Percentiles rank a stretch among this genome's conserved stretches.
These are phyloP conservation scores for Irpex sp. DNA, from an alignment of 1,284 basidiomycete genomes.

Conservation along the genomic window DNA sequence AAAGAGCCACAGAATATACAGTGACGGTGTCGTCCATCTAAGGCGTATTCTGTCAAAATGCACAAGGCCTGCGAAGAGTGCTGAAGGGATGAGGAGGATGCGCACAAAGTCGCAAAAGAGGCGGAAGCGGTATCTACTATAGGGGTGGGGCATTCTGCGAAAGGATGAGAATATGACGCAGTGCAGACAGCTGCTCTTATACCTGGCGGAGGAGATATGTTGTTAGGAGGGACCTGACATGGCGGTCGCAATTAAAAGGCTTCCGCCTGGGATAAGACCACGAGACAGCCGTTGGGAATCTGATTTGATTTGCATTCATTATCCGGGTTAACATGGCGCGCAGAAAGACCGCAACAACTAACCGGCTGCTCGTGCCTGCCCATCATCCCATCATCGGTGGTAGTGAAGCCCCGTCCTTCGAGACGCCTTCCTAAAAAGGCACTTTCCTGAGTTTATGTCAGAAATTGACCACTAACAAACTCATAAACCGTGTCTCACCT, in stretches of 20 bases:
- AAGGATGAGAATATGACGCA: constrained; percentile 1
- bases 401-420: not conserved
- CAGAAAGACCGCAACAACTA: not conserved
- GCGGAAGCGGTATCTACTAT: constrained; percentile 29
- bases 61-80: constrained; percentile 30
- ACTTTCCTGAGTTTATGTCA: not conserved
- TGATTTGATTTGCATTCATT: not conserved
- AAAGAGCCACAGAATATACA: constrained; percentile 38
- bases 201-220: not conserved
- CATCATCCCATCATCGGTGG: constrained; percentile 9
- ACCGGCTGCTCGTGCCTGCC: not conserved
- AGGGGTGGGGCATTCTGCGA: constrained; percentile 16
- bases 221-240: not conserved
- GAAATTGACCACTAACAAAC: not conserved
- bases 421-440: not conserved
- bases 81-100: constrained; percentile 37
- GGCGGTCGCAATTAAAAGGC: not conserved
- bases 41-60: constrained; percentile 23
- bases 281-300: not conserved
- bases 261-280: not conserved
- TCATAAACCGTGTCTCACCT: too few relatives aligned
- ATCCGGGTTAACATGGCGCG: not conserved
- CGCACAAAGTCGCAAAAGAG: constrained; percentile 32
- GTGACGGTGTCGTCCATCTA: constrained; percentile 31
- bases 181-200: not conserved